Evolutionary conservation across 441 rosid genomes (phyloP), one percentile per base, ranked within the genome.

Genomic region (Croton setiger): DNA sequence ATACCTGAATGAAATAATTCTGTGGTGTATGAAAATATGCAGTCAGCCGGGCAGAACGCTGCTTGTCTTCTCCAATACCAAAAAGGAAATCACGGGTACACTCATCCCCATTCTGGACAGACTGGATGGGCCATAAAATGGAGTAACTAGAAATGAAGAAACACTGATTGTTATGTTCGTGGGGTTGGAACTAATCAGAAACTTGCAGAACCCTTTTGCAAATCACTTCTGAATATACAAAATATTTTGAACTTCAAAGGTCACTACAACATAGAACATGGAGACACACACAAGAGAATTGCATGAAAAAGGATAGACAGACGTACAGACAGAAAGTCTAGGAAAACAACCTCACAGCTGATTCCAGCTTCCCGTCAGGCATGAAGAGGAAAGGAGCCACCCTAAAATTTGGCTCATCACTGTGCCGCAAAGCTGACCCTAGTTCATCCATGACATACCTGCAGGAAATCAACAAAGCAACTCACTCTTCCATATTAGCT

Each of bases 401-500:
- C 77, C 72, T 86, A 84, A 89, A 88, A 80, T 84, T 94, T 57
- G 98, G 97, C 69, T 80, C 89, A 81, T 94, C 98, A 51, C 95
- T 87, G 75, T 93, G 96, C 74, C 85, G 68, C 77, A 91, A 77
- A 66, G 92, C 95, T 68, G 98, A 93, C 72, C 98, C 97, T 63
- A 94, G 78, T 79, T 94, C 97, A 77, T 94, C 98, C 97, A 89
- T 91, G 73, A 87, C 96, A 85, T 93, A 93, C 93, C 97, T 93
- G 81, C 63, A 77, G 71, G 70, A 59, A 63, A 68, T 31, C 60
- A 64, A 66, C 45, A 66, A 67, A 73, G 10, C 43, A 62, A 53
- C 59, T 59, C 9, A 33, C 18, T 12, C 37, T 18, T n/a, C 67
- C 27, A 51, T 49, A 31, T n/a, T 55, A 66, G 7, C 63, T 36